Evolutionary conservation across 495 filamentous ascomycete genomes (phyloP).

Genomic region (Penicillium atrosanguineum): DNA sequence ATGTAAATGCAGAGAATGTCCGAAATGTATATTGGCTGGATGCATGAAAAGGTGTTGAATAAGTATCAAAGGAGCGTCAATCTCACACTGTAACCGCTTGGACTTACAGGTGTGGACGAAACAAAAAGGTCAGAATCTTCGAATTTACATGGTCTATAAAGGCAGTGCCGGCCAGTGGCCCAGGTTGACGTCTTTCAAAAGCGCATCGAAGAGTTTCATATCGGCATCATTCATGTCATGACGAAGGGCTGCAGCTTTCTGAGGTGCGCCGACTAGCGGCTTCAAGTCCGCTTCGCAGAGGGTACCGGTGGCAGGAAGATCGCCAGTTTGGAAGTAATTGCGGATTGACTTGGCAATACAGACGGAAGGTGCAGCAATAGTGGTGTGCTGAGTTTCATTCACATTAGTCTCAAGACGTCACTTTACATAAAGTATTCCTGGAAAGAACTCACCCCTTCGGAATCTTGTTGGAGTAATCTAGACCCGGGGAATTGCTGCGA

Average conservation of each 20-base stretch:
- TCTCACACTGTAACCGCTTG: neutral
- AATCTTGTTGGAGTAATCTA: conserved; percentile 48
- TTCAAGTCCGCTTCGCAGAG: conserved; percentile 41
- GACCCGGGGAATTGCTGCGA: conserved; percentile 51
- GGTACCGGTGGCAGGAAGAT: conserved; percentile 38
- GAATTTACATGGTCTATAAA: neutral
- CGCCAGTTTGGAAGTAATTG: conserved; percentile 48
- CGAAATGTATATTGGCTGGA: neutral
- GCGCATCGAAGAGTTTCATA: conserved; percentile 19
- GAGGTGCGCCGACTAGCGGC: conserved; percentile 23
- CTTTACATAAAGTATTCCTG: neutral
- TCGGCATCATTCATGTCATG: conserved; percentile 13
- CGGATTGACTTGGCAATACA: conserved; percentile 45
- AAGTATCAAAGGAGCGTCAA: neutral
- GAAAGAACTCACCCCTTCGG: conserved; percentile 50
- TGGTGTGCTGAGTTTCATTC: conserved; percentile 39
- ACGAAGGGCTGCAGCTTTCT: neutral
- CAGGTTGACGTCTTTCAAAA: conserved; percentile 18
- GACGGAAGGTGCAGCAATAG: conserved; percentile 43
- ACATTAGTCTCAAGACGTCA: neutral
- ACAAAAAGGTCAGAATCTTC: neutral
- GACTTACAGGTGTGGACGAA: neutral
- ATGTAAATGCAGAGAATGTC: neutral
- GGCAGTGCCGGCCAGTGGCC: conserved; percentile 7
- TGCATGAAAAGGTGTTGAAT: no score